Evolutionary conservation across 2,329 filamentous ascomycete genomes (phyloP), one percentile per base, ranked within the genome.

Genomic region (Monosporascus sp.): DNA sequence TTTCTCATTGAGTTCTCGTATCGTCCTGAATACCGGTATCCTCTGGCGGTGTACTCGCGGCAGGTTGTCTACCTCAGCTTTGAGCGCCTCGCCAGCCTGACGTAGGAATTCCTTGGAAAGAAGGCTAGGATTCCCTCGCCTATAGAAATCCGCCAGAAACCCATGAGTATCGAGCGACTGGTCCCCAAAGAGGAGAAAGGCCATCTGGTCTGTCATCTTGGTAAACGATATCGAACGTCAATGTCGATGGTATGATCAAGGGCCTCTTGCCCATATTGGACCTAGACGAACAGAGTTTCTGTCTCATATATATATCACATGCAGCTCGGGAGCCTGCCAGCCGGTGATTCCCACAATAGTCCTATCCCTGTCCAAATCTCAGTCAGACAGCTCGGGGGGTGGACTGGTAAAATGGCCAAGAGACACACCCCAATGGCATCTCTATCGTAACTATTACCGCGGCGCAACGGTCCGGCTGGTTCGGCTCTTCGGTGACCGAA

Each of bases 161-260:
- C 73, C 74, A 65, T 86, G 81, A 62, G 85, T 85, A 68, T 87
- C 83, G 62, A 84, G 77, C 55, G 85, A 88, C 71, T 89, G 86
- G 66, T 89, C 86, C 72, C 85, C 85, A 66, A 88, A 87, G 57
- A 88, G 79, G 68, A 87, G 78, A 67, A 78, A 80, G 50, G 74
- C 73, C 68, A 79, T 71, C 65, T 75, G 69, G 68, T 73, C 68
- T 63, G 70, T 72, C 75, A 77, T 78, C 56, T 57, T 72, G 67
- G 61, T 27, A 17, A 26, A 17, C n/a, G 24, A 19, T 31, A 44
- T 49, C 49, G 54, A 58, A 58, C 50, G 53, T 20, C 62, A 58
- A 55, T 62, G 59, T 57, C 60, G 22, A 14, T 46, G 43, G 43
- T 52, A 57, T 52, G 58, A 53, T 52, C 56, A 57, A 49, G 53